A percentile compares a stretch with the other conserved stretches of the same genome.
These are phyloP conservation scores for Colletotrichum noveboracense DNA, from an alignment of 2,329 filamentous ascomycete genomes.

Conservation along the genomic window DNA sequence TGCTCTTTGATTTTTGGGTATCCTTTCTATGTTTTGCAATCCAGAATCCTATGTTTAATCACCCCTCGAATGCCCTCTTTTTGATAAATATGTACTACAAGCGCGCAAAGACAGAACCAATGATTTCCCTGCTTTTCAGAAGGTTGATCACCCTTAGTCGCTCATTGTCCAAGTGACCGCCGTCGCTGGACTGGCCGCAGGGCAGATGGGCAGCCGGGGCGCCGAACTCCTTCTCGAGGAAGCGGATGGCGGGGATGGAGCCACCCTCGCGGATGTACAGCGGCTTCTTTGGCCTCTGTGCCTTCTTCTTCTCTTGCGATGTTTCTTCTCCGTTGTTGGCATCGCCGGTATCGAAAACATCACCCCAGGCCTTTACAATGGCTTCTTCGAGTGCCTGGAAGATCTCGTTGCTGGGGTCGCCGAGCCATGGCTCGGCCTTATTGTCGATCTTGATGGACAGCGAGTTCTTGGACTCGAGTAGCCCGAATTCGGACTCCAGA, in stretches of 20 bases:
- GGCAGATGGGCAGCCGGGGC: constrained; percentile 92
- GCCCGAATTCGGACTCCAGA: constrained; percentile 72
- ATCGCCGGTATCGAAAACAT: constrained; percentile 43
- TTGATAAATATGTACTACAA: constrained; percentile 42
- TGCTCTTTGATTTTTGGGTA: constrained; percentile 7
- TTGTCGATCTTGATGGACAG: constrained; percentile 88
- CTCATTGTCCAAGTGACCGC: constrained; percentile 95
- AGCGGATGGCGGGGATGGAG: constrained; percentile 91
- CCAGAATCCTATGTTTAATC: not conserved
- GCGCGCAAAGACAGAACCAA: constrained; percentile 81
- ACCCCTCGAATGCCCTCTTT: not conserved
- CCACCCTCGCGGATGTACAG: constrained; percentile 96
- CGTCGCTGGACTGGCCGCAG: constrained; percentile 92
- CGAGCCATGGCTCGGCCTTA: constrained; percentile 94
- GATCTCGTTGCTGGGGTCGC: constrained; percentile 87
- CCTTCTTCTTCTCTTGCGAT: constrained; percentile 17
- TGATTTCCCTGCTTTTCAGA: constrained; percentile 90
- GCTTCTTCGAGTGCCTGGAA: constrained; percentile 88
- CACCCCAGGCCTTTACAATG: constrained; percentile 83
- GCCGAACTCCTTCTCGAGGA: constrained; percentile 90
- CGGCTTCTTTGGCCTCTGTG: constrained; percentile 60
- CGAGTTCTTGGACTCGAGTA: constrained; percentile 80
- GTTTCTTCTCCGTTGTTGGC: not conserved
- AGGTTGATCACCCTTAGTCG: constrained; percentile 86
- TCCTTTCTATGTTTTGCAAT: constrained; percentile 1